Evolutionary conservation across 805 yeast species (phyloP), one percentile per base, ranked within the genome.

Genomic region (Ascoidea tarda): DNA sequence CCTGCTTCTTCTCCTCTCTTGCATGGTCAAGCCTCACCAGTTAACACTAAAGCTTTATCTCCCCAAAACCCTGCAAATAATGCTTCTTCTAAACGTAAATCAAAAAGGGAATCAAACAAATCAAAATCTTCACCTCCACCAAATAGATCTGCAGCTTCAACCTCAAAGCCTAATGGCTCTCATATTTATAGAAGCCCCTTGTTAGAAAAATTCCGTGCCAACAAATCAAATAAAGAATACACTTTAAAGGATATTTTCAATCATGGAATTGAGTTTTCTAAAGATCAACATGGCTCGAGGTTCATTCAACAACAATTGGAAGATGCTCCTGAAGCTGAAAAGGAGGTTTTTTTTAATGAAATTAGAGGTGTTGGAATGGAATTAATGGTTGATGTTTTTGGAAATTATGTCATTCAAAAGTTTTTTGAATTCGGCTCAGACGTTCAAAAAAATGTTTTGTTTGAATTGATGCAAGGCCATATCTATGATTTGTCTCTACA

Each of bases 231-330:
- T 53, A 82, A 78, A 49, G 79, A 80, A 55, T 84, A 79, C 63
- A 73, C 73, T 33, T 71, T 93, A 59, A 78, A 75, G 54, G 95
- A 87, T 62, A 81, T 91, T 44, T 78, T 80, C 59, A 96, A 96
- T 6, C 89, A 84, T 63, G 93, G 93, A 5, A 74, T 85, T 55
- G 98, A 91, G 66, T 91, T 93, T 60, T 80, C 96, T 50, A 87
- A 87, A 59, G 99, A 93, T 68, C 99, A 93, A 68, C 95, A 89
- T 65, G 99, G 99, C 3, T 90, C 98, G 5, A 75, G 99, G 58
- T 93, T 91, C 62, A 91, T 93, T 57, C 99, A 93, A 69, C 96
- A 90, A 60, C 84, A 85, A 61, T 71, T 91, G 49, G 84, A 81
- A 12, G 66, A 66, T 6, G 82, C 95, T 0, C 58, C 75, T 6